Base-by-base conservation (phyloP, 768 basidiomycete species). In the Leccinum uliginosum region DNA sequence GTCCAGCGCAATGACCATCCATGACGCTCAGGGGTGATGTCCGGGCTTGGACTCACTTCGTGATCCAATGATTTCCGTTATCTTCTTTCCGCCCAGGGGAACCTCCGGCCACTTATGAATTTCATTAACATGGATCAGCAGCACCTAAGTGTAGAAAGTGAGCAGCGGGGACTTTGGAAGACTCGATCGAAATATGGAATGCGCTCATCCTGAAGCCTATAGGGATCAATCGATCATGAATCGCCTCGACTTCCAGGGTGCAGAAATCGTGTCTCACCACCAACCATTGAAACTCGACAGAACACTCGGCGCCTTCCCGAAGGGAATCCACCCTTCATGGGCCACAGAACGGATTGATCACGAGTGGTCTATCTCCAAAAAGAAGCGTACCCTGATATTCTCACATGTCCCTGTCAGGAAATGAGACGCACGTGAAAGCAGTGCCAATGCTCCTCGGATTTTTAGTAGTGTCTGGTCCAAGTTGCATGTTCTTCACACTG, bases 131-230 rank as follows among this genome's bases (percentile, higher is more conserved):
- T 48, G 23, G 29, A 50, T 51, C 49, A 24, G 46, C 50, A 47
- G 7, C 38, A 30, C 46, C 24, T 38, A 19, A 66, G 64, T 15
- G 72, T 56, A 49, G 68, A 62, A 62, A 32, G 54, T 54, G 51
- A 43, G 40, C 40, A 43, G 40, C 71, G 71, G 38, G 68, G 72
- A 54, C 73, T 73, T 45, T 78, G 80, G 65, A 78, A 76, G 54
- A 75, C 74, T 59, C 71, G 76, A 64, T 82, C 79, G 45, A 78
- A 72, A 45, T 73, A 74, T 56, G 76, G 75, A 54, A 59, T 55
- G 45, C 7, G 48, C 54, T 61, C 40, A 6, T 43, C 19, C 19
- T 19, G 40, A 43, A 68, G 59, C 64, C 69, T 67, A 53, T 23
- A 53, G n/a, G 53, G 48, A 55, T 51, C n/a, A n/a, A n/a, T n/a